A percentile compares a stretch with the other conserved stretches of the same genome.
Conservation (phyloP, 768 basidiomycete genomes). For the Tephrocybe sp. region DNA sequence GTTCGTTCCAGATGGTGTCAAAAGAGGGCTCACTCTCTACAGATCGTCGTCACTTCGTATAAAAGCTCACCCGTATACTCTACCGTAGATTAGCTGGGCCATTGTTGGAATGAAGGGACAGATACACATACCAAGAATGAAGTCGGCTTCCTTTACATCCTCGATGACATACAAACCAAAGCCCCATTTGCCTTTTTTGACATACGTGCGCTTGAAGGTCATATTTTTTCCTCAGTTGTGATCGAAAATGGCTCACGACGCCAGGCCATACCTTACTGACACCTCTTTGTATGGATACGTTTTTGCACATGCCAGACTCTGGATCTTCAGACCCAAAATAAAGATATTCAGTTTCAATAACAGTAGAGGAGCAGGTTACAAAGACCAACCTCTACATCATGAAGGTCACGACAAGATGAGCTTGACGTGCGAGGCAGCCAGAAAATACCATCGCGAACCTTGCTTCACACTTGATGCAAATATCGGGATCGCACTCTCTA, state of each 20-base stretch:
- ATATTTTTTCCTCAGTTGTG: conserved; percentile 1
- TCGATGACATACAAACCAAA: conserved; percentile 54
- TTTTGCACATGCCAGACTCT: conserved; percentile 37
- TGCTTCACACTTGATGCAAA: conserved; percentile 52
- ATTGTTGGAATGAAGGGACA: not conserved
- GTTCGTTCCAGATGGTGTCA: not conserved
- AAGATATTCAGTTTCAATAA: not conserved
- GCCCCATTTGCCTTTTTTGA: conserved; percentile 45
- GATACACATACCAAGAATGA: conserved; percentile 42
- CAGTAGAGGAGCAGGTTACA: not conserved
- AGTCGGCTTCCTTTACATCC: conserved; percentile 38
- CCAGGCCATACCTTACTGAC: conserved; percentile 35
- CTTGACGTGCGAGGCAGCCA: not conserved
- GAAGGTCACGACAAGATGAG: not conserved
- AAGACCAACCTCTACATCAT: conserved; percentile 20
- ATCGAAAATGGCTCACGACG: not conserved
- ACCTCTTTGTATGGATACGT: conserved; percentile 47
- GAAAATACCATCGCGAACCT: conserved; percentile 32
- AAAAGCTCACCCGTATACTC: conserved; percentile 71
- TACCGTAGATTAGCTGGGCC: conserved; percentile 19
- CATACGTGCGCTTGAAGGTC: conserved; percentile 34
- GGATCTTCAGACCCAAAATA: conserved; percentile 23
- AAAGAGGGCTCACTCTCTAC: conserved; percentile 41
- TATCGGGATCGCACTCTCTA: conserved; percentile 68
- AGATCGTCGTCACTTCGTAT: conserved; percentile 43